Evolutionary conservation across 192 early-diverging fungal species (phyloP), one percentile per base, ranked within the genome.

Genomic region (Coemansia sp.): DNA sequence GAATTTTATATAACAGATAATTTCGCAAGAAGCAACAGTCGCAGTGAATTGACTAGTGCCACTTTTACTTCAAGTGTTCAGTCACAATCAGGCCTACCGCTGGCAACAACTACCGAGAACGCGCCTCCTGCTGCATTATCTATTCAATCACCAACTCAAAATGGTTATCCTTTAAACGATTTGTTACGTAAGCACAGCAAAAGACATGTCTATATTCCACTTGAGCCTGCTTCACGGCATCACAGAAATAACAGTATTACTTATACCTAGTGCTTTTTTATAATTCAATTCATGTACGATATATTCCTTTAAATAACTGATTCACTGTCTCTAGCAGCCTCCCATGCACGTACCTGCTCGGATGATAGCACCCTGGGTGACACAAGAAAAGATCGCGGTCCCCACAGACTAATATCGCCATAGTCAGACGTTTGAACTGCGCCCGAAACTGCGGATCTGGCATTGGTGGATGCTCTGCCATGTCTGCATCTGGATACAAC

Each of bases 141-240:
- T 42, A 42, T 2, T 17, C 46, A 24, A 8, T 5, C 14, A 23
- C 3, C 21, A 21, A 14, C 7, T 47, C 9, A 10, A 12, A 14
- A 22, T 33, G 23, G 22, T 4, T 18, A 33, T 30, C n/a, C 9
- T 11, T 11, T 17, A 49, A 17, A 23, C 15, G 21, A 33, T 1
- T 0, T 64, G n/a, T 18, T 42, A 9, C 54, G 63, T 22, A 66
- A 66, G 25, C 24, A 37, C 24, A 66, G 69, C 59, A 47, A 72
- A 15, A 30, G 59, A 5, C 69, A 66, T n/a, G 51, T 57, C 15
- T 72, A 72, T 41, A 58, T 72, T 4, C 51, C 69, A 12, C 55
- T 72, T 2, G 69, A 72, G 18, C 44, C 63, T 5, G 27, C 27
- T 7, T 30, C 27, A 7, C 27, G 27, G 27, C 27, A 30, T 30